A percentile compares a stretch with the other conserved stretches of the same genome.
phyloP scores from a whole-genome alignment of 73 alveolate species.

The Uronychia setigera region DNA sequence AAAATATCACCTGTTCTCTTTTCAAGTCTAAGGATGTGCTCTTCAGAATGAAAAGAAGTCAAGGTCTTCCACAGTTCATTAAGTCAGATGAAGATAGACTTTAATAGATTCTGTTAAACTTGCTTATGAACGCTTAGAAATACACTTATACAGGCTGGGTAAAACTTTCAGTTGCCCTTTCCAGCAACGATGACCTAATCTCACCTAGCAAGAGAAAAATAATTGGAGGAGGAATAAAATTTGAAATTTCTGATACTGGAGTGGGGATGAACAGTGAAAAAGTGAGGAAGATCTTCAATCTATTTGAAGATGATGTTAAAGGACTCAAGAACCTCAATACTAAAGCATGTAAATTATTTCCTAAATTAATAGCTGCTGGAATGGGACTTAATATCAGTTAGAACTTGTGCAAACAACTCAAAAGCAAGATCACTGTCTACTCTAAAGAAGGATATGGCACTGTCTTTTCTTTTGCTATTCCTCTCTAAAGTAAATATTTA shows the following conservation, averaged over 20 bases:
- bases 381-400: too few species aligned
- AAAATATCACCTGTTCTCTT: not conserved
- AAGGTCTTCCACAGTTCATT: not conserved
- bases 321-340: too few species aligned
- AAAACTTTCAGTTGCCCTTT: not conserved
- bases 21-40: not conserved
- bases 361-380: not conserved
- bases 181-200: not conserved
- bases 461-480: too few species aligned
- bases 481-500: too few species aligned
- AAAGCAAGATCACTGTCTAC: too few species aligned
- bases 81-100: not conserved
- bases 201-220: too few species aligned
- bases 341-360: too few species aligned
- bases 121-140: not conserved
- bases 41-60: not conserved
- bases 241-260: not conserved
- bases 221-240: not conserved
- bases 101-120: not conserved
- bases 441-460: not conserved
- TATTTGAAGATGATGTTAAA: too few species aligned
- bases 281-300: not conserved
- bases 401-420: too few species aligned
- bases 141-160: not conserved
- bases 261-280: not conserved